These are phyloP conservation scores for Colletotrichum plurivorum DNA, from an alignment of 2,329 filamentous ascomycete genomes.

Conservation along the genomic window DNA sequence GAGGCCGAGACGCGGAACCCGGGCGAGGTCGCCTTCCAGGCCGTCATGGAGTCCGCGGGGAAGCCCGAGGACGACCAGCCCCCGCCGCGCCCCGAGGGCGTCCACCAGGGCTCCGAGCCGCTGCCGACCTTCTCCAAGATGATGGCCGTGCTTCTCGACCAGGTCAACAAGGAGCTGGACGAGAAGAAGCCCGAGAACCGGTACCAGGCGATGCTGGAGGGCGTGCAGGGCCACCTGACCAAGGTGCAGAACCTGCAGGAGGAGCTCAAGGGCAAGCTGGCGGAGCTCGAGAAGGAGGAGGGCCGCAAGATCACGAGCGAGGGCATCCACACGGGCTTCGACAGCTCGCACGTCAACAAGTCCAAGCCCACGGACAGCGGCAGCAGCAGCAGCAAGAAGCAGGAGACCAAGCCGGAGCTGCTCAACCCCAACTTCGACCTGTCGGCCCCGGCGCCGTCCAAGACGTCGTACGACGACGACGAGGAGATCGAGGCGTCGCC, in stretches of 20 bases:
- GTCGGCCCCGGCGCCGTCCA: slow-evolving; percentile 49
- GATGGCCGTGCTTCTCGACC: slow-evolving; percentile 96
- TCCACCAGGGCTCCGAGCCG: slow-evolving; percentile 80
- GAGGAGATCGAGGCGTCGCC: slow-evolving; percentile 83
- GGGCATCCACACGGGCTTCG: slow-evolving; percentile 88
- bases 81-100: slow-evolving; percentile 81
- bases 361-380: slow-evolving; percentile 51
- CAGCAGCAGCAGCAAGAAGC: slow-evolving; percentile 54
- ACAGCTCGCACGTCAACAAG: slow-evolving; percentile 86
- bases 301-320: slow-evolving; percentile 94
- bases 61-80: slow-evolving; percentile 82
- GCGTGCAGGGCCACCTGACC: slow-evolving; percentile 80
- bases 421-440: slow-evolving; percentile 75
- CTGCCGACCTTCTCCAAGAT: slow-evolving; percentile 94
- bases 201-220: slow-evolving; percentile 82
- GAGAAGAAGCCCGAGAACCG: slow-evolving; percentile 77
- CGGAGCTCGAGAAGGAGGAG: slow-evolving; percentile 87
- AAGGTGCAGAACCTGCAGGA: slow-evolving; percentile 86
- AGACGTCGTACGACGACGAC: slow-evolving; percentile 72
- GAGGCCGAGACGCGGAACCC: slow-evolving; percentile 76
- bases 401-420: slow-evolving; percentile 75
- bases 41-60: slow-evolving; percentile 85
- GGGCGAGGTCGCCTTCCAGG: slow-evolving; percentile 89
- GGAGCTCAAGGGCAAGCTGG: slow-evolving; percentile 81
- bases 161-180: slow-evolving; percentile 88